Base-by-base conservation (phyloP, 1,139 yeast genomes). In the Suhomyces choctaworum region DNA sequence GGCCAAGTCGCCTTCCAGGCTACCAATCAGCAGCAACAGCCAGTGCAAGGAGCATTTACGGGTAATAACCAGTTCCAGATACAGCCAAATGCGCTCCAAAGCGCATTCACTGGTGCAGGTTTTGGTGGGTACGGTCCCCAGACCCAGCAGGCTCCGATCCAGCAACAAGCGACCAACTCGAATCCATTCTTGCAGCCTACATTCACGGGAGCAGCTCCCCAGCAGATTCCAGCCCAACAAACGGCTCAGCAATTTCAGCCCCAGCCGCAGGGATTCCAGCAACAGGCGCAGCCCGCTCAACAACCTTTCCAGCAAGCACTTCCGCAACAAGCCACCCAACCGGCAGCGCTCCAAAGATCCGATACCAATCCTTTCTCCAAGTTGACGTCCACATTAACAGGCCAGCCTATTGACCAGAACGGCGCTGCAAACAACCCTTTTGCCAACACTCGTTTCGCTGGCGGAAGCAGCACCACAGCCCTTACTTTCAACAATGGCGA, bases 121-220 rank as follows among this genome's bases (percentile, higher is more conserved):
- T 76, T 76, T 56, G 81, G 82, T 12, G 80, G 80, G 4, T 73
- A 72, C 49, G 64, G 66, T 5, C 58, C 63, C 22, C 65, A 58
- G 33, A 28, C 48, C 36, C 49, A 40, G n/a, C 34, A 31, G 14
- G 27, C 27, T 3, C 37, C 32, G 5, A 47, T 51, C 34, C 54
- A 50, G 20, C 13, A 35, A 1, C 41, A 38, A 25, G 31, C 54
- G 25, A 50, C 58, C 6, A 62, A 22, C 29, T 37, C 47, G 12
- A 43, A 42, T 22, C 50, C 46, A 14, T 46, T 46, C 16, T 20
- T 36, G 33, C 45, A 32, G 15, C 45, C 36, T 16, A 8, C 32
- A 4, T 19, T 14, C 5, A 37, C 36, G 3, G 40, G 40, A 22
- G 15, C 10, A 11, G 16, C 16, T n/a, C 14, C 11, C 16, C 29